Conservation (phyloP, 2,329 filamentous ascomycete species). For the Sporothrix dimorphospora region DNA sequence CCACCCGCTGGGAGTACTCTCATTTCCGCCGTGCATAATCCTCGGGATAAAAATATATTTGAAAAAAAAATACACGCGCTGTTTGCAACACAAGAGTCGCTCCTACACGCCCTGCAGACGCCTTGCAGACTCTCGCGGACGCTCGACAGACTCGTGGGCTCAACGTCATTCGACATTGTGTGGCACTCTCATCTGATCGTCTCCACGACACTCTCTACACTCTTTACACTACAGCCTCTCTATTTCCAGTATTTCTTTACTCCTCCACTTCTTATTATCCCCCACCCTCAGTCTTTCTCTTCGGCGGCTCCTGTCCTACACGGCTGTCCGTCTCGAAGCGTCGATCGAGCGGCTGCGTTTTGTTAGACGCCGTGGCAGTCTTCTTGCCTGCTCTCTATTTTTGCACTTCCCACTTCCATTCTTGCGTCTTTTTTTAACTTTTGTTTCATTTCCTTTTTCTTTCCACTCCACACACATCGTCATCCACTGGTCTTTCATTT, state of each 20-base stretch:
- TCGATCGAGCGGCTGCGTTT: conserved; percentile 15
- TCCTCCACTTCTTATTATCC: neutral
- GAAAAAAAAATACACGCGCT: conserved; percentile 13
- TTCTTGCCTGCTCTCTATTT: neutral
- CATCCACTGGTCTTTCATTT: conserved; percentile 1
- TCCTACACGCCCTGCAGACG: neutral
- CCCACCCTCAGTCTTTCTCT: neutral
- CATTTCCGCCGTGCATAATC: conserved; percentile 10
- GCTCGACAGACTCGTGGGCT: neutral
- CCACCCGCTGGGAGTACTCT: conserved; percentile 13
- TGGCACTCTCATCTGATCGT: neutral
- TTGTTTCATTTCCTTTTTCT: neutral
- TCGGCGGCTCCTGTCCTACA: conserved; percentile 8
- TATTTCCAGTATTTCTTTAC: neutral
- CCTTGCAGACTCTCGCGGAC: neutral
- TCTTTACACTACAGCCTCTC: no score
- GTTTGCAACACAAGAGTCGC: neutral
- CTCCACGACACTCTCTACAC: neutral
- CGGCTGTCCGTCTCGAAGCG: neutral
- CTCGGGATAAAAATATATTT: neutral
- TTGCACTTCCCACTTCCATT: neutral
- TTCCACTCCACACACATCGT: neutral
- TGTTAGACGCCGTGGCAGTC: conserved; percentile 18
- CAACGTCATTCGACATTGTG: neutral
- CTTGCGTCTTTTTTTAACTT: conserved; percentile 1